phyloP scores from a whole-genome alignment of 768 basidiomycete species.

The Termitomyces sp. region DNA sequence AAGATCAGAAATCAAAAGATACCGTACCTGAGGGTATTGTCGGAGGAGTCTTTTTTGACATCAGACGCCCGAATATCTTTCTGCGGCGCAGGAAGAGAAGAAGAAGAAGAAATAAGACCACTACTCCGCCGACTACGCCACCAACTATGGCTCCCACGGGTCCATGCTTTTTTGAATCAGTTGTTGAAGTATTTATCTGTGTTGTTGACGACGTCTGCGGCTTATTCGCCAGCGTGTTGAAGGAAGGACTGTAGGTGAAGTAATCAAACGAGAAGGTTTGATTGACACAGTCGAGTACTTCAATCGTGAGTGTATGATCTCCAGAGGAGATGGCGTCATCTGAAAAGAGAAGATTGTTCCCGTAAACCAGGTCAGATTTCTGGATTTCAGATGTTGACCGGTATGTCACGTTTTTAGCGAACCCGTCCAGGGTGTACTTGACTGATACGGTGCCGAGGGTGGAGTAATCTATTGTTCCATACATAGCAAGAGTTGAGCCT shows the following conservation, averaged over 20 bases:
- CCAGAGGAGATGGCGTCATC: slow-evolving; percentile 17
- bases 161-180: not conserved
- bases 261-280: slow-evolving; percentile 23
- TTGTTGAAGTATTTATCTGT: too few species aligned
- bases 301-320: slow-evolving; percentile 22
- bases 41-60: too few species aligned
- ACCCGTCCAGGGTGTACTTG: slow-evolving; percentile 22
- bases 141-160: slow-evolving; percentile 10
- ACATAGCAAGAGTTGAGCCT: slow-evolving; percentile 22
- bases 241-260: slow-evolving; percentile 22
- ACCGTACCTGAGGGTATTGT: too few species aligned
- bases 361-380: slow-evolving; percentile 16
- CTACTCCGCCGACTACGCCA: slow-evolving; percentile 6
- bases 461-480: slow-evolving; percentile 22
- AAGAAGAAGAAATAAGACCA: not conserved
- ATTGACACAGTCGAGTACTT: slow-evolving; percentile 18
- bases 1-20: too few species aligned
- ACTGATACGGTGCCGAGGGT: slow-evolving; percentile 18
- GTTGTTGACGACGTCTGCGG: not conserved
- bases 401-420: slow-evolving; percentile 16
- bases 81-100: not conserved
- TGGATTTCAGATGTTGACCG: slow-evolving; percentile 16
- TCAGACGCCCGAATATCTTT: not conserved
- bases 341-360: slow-evolving; percentile 21
- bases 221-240: slow-evolving; percentile 2